These are phyloP conservation scores for Rubus idaeus DNA, from an alignment of 306 rosid genomes.

Conservation along the genomic window DNA sequence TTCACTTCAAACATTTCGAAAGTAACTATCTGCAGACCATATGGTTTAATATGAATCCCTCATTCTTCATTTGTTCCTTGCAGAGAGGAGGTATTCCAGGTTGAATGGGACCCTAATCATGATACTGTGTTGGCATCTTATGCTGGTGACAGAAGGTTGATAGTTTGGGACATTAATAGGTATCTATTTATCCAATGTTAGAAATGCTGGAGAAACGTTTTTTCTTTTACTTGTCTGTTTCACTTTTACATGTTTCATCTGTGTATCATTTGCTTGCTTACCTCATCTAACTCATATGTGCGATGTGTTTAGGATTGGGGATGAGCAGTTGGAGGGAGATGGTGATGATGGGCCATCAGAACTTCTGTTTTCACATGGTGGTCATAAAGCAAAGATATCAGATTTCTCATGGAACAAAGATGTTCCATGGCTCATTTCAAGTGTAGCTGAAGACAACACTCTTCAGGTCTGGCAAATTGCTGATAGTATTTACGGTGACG, in stretches of 20 bases:
- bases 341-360: constrained; percentile 90
- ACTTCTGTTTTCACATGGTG: constrained; percentile 82
- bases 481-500: constrained; percentile 58
- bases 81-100: constrained; percentile 96
- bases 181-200: constrained; percentile 18
- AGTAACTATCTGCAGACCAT: background rate
- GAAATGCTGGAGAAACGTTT: background rate
- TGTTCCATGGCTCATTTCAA: constrained; percentile 80
- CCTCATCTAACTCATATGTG: background rate
- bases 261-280: background rate
- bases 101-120: constrained; percentile 97
- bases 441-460: constrained; percentile 88
- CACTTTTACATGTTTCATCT: background rate
- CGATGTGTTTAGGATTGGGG: constrained; percentile 60
- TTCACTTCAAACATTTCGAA: background rate
- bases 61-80: constrained; percentile 14
- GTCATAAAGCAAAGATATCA: constrained; percentile 89
- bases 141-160: constrained; percentile 80
- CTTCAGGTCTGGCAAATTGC: constrained; percentile 93
- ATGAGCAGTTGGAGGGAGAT: constrained; percentile 83
- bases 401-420: constrained; percentile 87
- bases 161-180: constrained; percentile 98
- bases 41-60: background rate
- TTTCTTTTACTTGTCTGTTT: background rate
- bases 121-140: constrained; percentile 86